These are phyloP conservation scores for Limtongozyma cylindracea DNA, from an alignment of 805 yeast genomes.

Conservation along the genomic window DNA sequence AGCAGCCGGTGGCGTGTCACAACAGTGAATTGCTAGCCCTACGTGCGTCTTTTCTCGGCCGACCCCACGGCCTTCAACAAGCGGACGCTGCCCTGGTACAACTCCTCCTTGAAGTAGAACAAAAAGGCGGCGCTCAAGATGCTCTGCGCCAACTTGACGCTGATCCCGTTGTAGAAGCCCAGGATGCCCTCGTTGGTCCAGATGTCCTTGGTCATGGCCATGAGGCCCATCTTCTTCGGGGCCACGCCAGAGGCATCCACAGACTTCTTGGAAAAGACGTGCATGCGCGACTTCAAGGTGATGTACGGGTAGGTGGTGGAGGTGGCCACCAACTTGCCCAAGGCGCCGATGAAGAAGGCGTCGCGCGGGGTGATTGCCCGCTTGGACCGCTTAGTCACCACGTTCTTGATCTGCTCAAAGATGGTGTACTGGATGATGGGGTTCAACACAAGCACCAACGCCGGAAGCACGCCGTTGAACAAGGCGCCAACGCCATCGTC, in stretches of 20 bases:
- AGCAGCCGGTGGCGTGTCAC: too few species aligned
- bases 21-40: too few species aligned
- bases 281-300: constrained; percentile 77
- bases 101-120: constrained; percentile 76
- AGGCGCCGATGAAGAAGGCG: constrained; percentile 71
- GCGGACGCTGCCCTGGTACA: constrained; percentile 30
- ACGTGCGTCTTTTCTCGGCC: too few species aligned
- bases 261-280: too few species aligned
- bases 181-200: constrained; percentile 44
- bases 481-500: constrained; percentile 50
- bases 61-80: too few species aligned
- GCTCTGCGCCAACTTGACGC: constrained; percentile 59
- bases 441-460: constrained; percentile 61
- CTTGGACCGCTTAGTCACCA: constrained; percentile 26
- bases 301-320: constrained; percentile 76
- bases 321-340: constrained; percentile 81
- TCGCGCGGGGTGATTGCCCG: constrained; percentile 35
- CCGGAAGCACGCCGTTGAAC: constrained; percentile 75
- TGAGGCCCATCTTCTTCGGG: constrained; percentile 13
- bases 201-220: constrained; percentile 26
- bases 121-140: constrained; percentile 76
- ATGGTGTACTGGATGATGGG: constrained; percentile 86
- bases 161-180: constrained; percentile 63
- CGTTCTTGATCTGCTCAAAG: constrained; percentile 65
- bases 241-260: too few species aligned